Evolutionary conservation across 2,329 filamentous ascomycete genomes (phyloP), one percentile per base, ranked within the genome.

Genomic region (Graphiopsis chlorocephala): DNA sequence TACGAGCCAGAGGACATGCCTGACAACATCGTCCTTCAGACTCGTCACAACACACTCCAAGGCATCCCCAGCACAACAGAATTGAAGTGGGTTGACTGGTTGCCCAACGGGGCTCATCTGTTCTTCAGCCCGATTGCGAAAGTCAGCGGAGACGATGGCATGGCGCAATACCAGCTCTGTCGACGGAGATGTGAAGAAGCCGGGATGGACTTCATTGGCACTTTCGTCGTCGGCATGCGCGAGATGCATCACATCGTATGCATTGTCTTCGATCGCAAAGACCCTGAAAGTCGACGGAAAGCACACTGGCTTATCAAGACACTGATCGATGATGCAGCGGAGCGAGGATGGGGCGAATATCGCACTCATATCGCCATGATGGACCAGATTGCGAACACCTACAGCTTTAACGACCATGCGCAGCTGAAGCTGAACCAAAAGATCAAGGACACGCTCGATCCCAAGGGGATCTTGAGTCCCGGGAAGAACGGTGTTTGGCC

Each of bases 231-330:
- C 5, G 82, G 82, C 11, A 78, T 81, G 66, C 77, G 83, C 12
- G 83, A 85, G 72, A 85, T 85, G 78, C 83, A 85, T 70, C 81
- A 85, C 69, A 85, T 86, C 64, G 79, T 84, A 3, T 82, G 82
- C 64, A 81, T 86, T 48, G 78, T 85, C 15, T 86, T 83, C 70
- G 78, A 86, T 66, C 76, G 80, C 5, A 76, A 77, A 42, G 76
- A 82, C 35, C 68, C 75, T 0, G 76, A 79, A 1, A 68, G 72
- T 55, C 78, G 81, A 67, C 67, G 75, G 23, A 73, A 76, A 60
- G 77, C 77, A 12, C 72, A 78, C 65, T 68, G 70, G 64, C 67
- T 80, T 14, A 80, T 83, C 65, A 71, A 70, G 4, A 72, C 72
- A 29, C 69, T 81, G 63, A 78, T 81, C 55, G 72, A 75, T 28